phyloP scores from a whole-genome alignment of 2,329 filamentous ascomycete species.

The Pseudopyricularia javanii region DNA sequence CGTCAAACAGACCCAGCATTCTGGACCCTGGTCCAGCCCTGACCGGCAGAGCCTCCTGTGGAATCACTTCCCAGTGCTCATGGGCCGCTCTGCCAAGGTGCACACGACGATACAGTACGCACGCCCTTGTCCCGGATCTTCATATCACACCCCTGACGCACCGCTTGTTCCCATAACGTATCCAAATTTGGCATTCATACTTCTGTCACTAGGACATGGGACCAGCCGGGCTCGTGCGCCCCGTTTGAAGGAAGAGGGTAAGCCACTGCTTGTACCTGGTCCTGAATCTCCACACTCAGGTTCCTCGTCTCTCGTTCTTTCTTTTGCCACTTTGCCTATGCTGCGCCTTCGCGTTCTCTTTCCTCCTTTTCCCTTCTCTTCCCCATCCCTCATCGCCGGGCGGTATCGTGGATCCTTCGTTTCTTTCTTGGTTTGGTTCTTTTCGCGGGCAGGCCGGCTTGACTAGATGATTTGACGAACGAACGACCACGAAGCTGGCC shows the following conservation, averaged over 20 bases:
- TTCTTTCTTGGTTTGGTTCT: not conserved
- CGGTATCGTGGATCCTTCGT: constrained; percentile 3
- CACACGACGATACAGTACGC: too few relatives aligned
- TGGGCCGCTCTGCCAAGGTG: too few relatives aligned
- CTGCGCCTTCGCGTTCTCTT: constrained; percentile 13
- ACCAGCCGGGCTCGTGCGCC: not conserved
- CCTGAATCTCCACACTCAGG: constrained; percentile 4
- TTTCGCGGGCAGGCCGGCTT: constrained; percentile 6
- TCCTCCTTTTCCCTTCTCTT: constrained; percentile 9
- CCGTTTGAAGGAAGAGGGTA: not conserved
- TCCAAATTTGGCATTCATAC: constrained; percentile 4
- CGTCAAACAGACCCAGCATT: too few relatives aligned
- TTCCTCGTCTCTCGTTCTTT: constrained; percentile 11
- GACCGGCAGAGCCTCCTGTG: too few relatives aligned
- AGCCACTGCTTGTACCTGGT: constrained; percentile 4
- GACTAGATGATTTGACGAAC: constrained; percentile 32
- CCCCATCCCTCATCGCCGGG: constrained; percentile 15
- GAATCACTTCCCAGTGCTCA: too few relatives aligned
- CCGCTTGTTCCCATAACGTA: not conserved
- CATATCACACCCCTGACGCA: constrained; percentile 1
- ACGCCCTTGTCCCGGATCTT: too few relatives aligned
- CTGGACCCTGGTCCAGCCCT: too few relatives aligned
- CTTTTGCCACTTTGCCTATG: constrained; percentile 2
- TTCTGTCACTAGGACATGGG: constrained; percentile 8
- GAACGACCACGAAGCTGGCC: constrained; percentile 16